A percentile compares a stretch with the other conserved stretches of the same genome.
phyloP scores from a whole-genome alignment of 768 basidiomycete genomes.

The Cystobasidium ongulense region DNA sequence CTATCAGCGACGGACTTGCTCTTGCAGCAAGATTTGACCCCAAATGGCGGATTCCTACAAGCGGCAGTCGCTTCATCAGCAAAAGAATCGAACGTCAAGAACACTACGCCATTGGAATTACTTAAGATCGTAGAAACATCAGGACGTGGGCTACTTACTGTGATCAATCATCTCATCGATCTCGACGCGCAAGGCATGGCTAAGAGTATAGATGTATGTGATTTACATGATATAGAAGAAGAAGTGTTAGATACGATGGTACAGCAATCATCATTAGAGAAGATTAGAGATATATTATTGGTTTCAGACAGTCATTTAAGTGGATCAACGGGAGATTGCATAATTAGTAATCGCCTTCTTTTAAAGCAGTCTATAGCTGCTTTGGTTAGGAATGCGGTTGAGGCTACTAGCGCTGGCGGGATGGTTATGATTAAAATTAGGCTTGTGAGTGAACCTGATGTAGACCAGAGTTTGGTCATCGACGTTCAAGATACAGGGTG shows the following conservation, averaged over 20 bases:
- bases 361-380: neutral
- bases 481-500: neutral
- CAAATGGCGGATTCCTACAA: neutral
- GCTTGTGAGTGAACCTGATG: neutral
- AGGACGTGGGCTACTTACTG: slow-evolving; percentile 4
- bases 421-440: neutral
- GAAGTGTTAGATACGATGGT: neutral
- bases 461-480: neutral
- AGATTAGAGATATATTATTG: neutral
- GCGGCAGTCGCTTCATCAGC: neutral
- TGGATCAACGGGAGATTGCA: neutral
- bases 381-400: slow-evolving; percentile 4
- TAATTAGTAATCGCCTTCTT: neutral
- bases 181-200: neutral
- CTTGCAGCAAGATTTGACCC: neutral
- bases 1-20: slow-evolving; percentile 25
- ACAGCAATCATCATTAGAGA: neutral
- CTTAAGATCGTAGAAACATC: neutral
- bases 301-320: neutral
- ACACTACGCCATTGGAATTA: neutral
- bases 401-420: neutral
- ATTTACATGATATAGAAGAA: slow-evolving; percentile 3
- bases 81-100: neutral
- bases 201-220: neutral
- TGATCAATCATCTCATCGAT: slow-evolving; percentile 12